A percentile compares a stretch with the other conserved stretches of the same genome.
Conservation (phyloP, 768 basidiomycete species). For the Mycena amicta region DNA sequence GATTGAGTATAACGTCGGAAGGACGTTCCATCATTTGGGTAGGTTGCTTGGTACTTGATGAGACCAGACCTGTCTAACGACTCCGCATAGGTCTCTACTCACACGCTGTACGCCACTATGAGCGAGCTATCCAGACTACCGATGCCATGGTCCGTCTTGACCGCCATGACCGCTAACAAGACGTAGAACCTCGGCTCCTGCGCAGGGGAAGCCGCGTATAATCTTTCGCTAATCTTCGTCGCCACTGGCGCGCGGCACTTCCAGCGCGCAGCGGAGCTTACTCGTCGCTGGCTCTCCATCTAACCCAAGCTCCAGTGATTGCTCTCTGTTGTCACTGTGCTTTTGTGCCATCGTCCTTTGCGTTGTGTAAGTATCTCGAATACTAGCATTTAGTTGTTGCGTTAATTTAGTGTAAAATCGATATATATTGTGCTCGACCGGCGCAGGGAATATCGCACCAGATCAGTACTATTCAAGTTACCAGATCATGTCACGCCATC, state of each 20-base stretch:
- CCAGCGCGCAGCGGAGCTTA: conserved; percentile 70
- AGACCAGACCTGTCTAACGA: no score
- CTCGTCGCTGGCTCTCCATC: conserved; percentile 82
- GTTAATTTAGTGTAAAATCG: no score
- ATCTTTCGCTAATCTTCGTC: conserved; percentile 81
- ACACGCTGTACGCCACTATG: conserved; percentile 85
- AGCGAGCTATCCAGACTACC: conserved; percentile 67
- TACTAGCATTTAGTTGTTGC: no score
- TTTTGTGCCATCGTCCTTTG: not conserved
- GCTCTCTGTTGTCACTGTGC: not conserved
- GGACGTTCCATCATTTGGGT: conserved; percentile 94
- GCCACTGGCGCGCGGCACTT: conserved; percentile 75
- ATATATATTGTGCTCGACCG: no score
- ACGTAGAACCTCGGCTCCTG: conserved; percentile 48
- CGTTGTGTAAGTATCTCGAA: no score
- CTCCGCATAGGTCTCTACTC: conserved; percentile 79
- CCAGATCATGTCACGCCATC: no score
- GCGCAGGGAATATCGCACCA: no score
- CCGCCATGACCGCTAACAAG: not conserved
- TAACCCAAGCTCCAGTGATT: conserved; percentile 33
- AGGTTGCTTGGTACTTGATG: conserved; percentile 28
- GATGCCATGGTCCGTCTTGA: conserved; percentile 34
- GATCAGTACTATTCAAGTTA: no score
- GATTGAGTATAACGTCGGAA: conserved; percentile 91
- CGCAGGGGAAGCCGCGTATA: conserved; percentile 83